phyloP scores from a whole-genome alignment of 805 yeast genomes.

The Wickerhamiella brachini region DNA sequence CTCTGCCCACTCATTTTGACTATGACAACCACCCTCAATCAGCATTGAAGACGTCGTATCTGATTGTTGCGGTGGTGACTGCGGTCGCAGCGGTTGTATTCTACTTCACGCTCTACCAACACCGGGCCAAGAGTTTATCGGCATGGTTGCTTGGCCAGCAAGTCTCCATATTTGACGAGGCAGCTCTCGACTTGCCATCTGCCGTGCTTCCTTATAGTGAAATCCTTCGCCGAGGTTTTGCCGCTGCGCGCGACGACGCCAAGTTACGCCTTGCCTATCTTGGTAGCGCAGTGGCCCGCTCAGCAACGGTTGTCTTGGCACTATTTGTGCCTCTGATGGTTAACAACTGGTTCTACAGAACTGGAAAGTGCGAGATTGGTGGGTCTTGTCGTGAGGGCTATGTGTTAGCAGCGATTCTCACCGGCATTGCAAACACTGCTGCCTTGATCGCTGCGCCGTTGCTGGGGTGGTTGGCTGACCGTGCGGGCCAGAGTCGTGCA shows the following conservation, averaged over 20 bases:
- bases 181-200: constrained; percentile 18
- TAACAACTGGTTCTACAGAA: constrained; percentile 38
- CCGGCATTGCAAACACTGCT: constrained; percentile 50
- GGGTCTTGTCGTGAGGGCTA: constrained; percentile 47
- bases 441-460: constrained; percentile 49
- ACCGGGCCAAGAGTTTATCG: constrained; percentile 23
- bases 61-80: constrained; percentile 20
- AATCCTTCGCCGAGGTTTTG: constrained; percentile 35
- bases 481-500: constrained; percentile 25
- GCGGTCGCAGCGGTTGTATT: constrained; percentile 25
- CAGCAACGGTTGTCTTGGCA: constrained; percentile 44
- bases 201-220: constrained; percentile 25
- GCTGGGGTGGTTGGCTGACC: constrained; percentile 47
- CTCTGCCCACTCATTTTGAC: constrained; percentile 42
- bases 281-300: constrained; percentile 50
- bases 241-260: constrained; percentile 32
- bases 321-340: constrained; percentile 53
- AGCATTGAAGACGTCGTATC: constrained; percentile 36
- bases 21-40: constrained; percentile 28
- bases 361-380: constrained; percentile 34
- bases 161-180: constrained; percentile 20
- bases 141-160: constrained; percentile 20
- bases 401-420: constrained; percentile 48
- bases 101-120: constrained; percentile 34
- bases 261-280: constrained; percentile 41